These are phyloP conservation scores for Blastomyces gilchristii DNA, from an alignment of 2,329 filamentous ascomycete species.

Conservation along the genomic window DNA sequence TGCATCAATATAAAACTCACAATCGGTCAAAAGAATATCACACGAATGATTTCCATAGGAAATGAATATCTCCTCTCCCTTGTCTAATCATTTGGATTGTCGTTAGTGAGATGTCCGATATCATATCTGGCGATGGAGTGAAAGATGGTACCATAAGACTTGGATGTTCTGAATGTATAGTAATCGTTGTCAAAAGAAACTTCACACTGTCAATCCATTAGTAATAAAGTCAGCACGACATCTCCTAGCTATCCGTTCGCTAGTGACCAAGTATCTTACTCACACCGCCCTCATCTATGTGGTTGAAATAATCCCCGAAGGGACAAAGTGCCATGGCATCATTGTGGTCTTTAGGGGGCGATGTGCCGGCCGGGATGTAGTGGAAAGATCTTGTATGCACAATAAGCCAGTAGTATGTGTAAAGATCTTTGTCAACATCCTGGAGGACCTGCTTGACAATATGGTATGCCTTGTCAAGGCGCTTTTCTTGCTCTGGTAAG, in stretches of 20 bases:
- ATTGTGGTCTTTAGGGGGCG: constrained; percentile 31
- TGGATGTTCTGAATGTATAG: constrained; percentile 28
- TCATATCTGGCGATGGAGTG: background rate
- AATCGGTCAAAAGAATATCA: constrained; percentile 36
- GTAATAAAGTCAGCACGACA: background rate
- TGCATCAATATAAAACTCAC: constrained; percentile 21
- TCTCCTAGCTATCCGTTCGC: background rate
- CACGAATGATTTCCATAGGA: constrained; percentile 37
- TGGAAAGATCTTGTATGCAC: constrained; percentile 53
- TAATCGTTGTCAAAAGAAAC: constrained; percentile 28
- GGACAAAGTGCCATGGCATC: constrained; percentile 39
- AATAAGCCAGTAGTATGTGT: constrained; percentile 50
- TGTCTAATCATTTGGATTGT: constrained; percentile 17
- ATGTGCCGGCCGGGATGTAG: constrained; percentile 39
- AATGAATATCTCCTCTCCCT: constrained; percentile 36
- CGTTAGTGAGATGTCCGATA: background rate
- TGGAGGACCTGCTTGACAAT: constrained; percentile 37
- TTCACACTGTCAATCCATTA: constrained; percentile 23
- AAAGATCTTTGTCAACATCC: constrained; percentile 33
- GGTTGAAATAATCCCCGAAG: constrained; percentile 41
- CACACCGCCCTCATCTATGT: constrained; percentile 34
- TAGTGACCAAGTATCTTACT: constrained; percentile 10
- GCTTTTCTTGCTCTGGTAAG: constrained; percentile 43
- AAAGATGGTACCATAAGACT: constrained; percentile 23
- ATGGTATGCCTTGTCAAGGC: constrained; percentile 43